These are phyloP conservation scores for Pestalotiopsis sp. DNA, from an alignment of 2,329 filamentous ascomycete genomes.

Conservation along the genomic window DNA sequence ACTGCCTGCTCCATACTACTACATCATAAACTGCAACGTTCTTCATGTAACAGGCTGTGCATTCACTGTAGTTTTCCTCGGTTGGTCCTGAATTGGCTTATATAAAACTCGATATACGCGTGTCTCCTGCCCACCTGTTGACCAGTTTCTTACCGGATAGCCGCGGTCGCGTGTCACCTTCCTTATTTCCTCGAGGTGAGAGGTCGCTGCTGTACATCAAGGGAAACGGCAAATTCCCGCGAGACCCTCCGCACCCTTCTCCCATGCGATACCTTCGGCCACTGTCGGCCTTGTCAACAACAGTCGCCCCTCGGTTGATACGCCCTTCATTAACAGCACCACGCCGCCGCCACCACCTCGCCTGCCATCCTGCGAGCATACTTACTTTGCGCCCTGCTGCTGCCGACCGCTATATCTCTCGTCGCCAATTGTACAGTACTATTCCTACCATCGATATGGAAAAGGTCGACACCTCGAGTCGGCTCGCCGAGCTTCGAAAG, in stretches of 20 bases:
- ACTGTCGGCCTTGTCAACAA: slow-evolving; percentile 14
- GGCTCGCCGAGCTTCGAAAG: slow-evolving; percentile 75
- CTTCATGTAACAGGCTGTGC: neutral
- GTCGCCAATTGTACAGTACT: slow-evolving; percentile 17
- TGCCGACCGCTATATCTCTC: neutral
- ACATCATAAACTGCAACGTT: neutral
- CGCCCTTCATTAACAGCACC: neutral
- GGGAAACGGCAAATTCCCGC: neutral
- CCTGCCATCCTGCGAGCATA: neutral
- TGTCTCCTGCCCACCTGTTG: neutral
- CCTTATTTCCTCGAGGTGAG: slow-evolving; percentile 2
- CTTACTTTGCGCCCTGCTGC: neutral
- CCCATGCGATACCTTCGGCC: slow-evolving; percentile 14
- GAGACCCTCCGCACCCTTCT: neutral
- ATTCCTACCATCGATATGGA: slow-evolving; percentile 60
- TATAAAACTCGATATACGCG: neutral
- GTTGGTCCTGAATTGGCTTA: neutral
- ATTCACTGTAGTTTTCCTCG: neutral
- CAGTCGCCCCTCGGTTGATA: neutral
- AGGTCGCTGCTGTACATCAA: neutral
- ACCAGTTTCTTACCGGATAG: neutral
- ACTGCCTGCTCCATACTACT: neutral
- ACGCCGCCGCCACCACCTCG: neutral
- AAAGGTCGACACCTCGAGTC: slow-evolving; percentile 75
- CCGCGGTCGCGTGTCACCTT: slow-evolving; percentile 12